Conservation (phyloP, 148 eudicot genomes). For the Hydrangea macrophylla region DNA sequence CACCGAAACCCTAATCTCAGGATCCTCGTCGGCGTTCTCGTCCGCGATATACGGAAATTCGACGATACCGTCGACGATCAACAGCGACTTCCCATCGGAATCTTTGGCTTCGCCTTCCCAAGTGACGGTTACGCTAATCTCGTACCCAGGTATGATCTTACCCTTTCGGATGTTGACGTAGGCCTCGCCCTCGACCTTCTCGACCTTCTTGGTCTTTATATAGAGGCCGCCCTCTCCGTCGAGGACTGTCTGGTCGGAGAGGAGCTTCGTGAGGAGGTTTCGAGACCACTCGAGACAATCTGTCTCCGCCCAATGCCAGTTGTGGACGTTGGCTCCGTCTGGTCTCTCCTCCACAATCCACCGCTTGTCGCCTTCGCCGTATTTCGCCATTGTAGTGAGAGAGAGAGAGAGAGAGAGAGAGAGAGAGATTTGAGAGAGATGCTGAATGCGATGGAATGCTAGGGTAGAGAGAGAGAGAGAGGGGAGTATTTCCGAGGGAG, state of each 20-base stretch:
- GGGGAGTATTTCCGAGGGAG: too few species aligned
- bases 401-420: neutral
- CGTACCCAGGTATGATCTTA: constrained; percentile 90
- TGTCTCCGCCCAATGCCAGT: constrained; percentile 98
- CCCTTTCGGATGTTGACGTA: constrained; percentile 92
- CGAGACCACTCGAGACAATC: constrained; percentile 83
- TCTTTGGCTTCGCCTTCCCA: constrained; percentile 77
- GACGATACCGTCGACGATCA: constrained; percentile 42
- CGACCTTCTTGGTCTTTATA: constrained; percentile 38
- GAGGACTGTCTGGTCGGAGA: constrained; percentile 42
- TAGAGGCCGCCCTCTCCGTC: constrained; percentile 54
- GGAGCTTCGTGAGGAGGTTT: constrained; percentile 37
- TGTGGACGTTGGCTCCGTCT: constrained; percentile 94
- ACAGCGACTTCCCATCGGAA: constrained; percentile 23
- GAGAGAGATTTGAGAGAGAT: too few species aligned
- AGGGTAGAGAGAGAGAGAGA: too few species aligned
- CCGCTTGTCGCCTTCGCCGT: constrained; percentile 89
- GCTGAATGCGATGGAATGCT: too few species aligned
- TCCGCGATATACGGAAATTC: constrained; percentile 80
- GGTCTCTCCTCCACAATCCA: constrained; percentile 91
- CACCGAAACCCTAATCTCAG: constrained; percentile 51
- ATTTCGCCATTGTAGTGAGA: constrained; percentile 62
- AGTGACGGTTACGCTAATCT: constrained; percentile 39
- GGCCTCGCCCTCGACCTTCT: constrained; percentile 70
- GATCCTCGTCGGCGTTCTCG: constrained; percentile 82